Evolutionary conservation across 441 rosid genomes (phyloP), one percentile per base, ranked within the genome.

Genomic region (Mallotus repandus): DNA sequence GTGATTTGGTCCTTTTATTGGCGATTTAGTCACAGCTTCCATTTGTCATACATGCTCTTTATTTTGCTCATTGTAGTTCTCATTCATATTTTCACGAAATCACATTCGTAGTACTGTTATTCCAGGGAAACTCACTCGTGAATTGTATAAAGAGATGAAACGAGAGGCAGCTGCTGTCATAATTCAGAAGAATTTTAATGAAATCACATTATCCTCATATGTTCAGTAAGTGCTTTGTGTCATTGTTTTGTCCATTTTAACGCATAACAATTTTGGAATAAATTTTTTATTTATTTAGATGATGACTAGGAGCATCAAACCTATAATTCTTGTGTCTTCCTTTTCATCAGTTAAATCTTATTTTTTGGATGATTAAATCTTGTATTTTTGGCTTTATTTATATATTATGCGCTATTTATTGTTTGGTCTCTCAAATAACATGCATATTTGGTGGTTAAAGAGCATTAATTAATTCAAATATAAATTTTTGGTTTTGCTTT

Each of bases 121-220:
- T 81, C 32, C 76, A 91, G 98, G 91, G 70, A 85, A 82, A 68
- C 72, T 86, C 68, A 90, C 86, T 63, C 76, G 88, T 72, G 78
- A 80, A 52, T 66, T 77, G 74, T 83, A 76, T 58, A 82, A 56
- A 74, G 48, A 75, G 63, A 83, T 76, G 86, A 89, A 72, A 84
- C 86, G 65, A 74, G 86, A 87, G 32, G 82, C 76, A 71, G 94
- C 98, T 72, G 94, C 97, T 52, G 77, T 86, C 60, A 85, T 87
- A 86, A 89, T 96, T 69, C 97, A 94, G 84, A 96, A 83, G 82
- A 79, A 83, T 81, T 84, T 81, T 46, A 84, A 96, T 83, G 86
- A 86, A 79, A 63, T 76, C 6, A 88, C 78, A 76, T 25, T 29
- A 38, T 38, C 41, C 41, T 38, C 41, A 5, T 38, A 38, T 38